Evolutionary conservation across 768 basidiomycete genomes (phyloP).

Genomic region (Auricularia cornea): DNA sequence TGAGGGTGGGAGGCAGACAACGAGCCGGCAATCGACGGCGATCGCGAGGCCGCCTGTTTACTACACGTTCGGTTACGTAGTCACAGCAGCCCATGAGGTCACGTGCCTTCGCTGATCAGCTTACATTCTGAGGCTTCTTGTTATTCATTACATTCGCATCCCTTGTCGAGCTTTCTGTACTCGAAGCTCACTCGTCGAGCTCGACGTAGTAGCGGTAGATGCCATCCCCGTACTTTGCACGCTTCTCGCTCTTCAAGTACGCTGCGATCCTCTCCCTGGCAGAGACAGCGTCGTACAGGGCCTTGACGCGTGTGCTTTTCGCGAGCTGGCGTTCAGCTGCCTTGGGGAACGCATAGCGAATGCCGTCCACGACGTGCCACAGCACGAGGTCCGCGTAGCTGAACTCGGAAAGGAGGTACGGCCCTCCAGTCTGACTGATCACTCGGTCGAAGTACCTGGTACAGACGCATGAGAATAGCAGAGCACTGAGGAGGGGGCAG

Average conservation of each 20-base stretch:
- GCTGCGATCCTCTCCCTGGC: slow-evolving; percentile 23
- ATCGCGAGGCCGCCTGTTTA: too few relatives aligned
- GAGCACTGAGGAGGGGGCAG: neutral
- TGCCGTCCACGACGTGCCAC: slow-evolving; percentile 30
- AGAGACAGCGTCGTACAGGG: slow-evolving; percentile 25
- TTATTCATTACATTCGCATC: too few relatives aligned
- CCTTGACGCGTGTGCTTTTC: slow-evolving; percentile 23
- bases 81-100: too few relatives aligned
- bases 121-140: too few relatives aligned
- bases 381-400: slow-evolving; percentile 32
- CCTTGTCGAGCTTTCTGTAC: too few relatives aligned
- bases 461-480: slow-evolving; percentile 12
- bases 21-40: too few relatives aligned
- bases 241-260: slow-evolving; percentile 27
- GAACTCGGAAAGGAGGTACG: slow-evolving; percentile 17
- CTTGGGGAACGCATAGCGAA: slow-evolving; percentile 30
- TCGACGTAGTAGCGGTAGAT: slow-evolving; percentile 32
- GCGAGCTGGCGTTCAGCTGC: slow-evolving; percentile 18
- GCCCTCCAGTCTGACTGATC: slow-evolving; percentile 22
- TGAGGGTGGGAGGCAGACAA: too few relatives aligned
- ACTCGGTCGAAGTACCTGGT: slow-evolving; percentile 13
- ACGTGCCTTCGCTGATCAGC: too few relatives aligned
- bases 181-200: slow-evolving; percentile 20
- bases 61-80: too few relatives aligned
- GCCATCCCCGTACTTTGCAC: slow-evolving; percentile 23